These are phyloP conservation scores for Aristolochia fimbriata DNA, from an alignment of 164 flowering plant genomes.

Conservation along the genomic window DNA sequence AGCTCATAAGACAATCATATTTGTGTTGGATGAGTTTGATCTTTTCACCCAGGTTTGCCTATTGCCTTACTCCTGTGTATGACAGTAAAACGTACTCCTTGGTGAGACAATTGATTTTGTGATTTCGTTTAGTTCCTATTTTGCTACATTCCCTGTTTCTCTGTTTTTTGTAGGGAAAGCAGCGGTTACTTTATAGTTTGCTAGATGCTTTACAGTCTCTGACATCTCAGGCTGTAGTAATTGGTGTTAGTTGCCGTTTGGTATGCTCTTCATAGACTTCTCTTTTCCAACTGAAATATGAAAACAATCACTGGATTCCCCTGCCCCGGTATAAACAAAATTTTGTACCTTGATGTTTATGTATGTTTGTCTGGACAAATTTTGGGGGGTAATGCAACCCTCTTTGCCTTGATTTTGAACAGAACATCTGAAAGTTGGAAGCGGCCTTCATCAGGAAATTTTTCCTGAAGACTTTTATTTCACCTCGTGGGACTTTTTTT, in stretches of 20 bases:
- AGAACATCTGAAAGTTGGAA: no score
- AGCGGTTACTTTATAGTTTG: slow-evolving; percentile 80
- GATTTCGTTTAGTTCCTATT: background rate
- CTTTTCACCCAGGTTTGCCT: slow-evolving; percentile 73
- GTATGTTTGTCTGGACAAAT: no score
- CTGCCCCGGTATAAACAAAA: no score
- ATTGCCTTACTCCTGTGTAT: background rate
- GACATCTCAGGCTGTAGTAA: slow-evolving; percentile 87
- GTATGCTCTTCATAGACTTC: slow-evolving; percentile 26
- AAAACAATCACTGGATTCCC: background rate
- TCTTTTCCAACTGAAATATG: background rate
- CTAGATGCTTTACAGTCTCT: slow-evolving; percentile 97
- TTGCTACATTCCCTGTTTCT: background rate
- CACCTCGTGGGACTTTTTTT: no score
- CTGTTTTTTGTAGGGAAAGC: slow-evolving; percentile 67
- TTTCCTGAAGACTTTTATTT: no score
- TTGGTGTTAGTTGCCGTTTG: slow-evolving; percentile 89
- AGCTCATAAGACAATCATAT: slow-evolving; percentile 83
- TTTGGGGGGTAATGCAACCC: no score
- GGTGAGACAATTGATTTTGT: no score
- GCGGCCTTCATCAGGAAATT: no score
- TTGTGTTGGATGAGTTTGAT: slow-evolving; percentile 91
- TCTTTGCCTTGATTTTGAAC: no score
- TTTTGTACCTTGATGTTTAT: background rate
- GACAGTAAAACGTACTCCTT: no score